Conservation (phyloP, 2,329 filamentous ascomycete species). For the Fusarium beomiforme region DNA sequence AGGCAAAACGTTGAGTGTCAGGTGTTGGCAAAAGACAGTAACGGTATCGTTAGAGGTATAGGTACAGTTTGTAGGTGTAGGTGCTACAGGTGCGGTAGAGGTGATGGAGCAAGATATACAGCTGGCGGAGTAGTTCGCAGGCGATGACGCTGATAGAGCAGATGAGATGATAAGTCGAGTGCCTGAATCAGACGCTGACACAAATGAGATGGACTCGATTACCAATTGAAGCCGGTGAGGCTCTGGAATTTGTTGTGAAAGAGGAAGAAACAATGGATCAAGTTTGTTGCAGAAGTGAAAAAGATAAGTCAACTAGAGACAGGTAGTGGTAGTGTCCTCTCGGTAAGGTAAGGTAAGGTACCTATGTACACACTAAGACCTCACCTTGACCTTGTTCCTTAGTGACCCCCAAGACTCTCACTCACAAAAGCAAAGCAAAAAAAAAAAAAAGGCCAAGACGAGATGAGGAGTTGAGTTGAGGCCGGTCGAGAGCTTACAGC, state of each 20-base stretch:
- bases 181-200: slow-evolving; percentile 1
- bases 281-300: slow-evolving; percentile 21
- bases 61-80: background rate
- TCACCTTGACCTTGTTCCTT: slow-evolving; percentile 20
- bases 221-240: slow-evolving; percentile 25
- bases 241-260: slow-evolving; percentile 27
- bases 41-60: slow-evolving; percentile 13
- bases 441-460: slow-evolving; percentile 1
- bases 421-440: background rate
- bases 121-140: slow-evolving; percentile 21
- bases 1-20: slow-evolving; percentile 34
- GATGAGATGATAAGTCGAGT: background rate
- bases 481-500: slow-evolving; percentile 23
- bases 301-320: slow-evolving; percentile 9
- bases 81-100: slow-evolving; percentile 1
- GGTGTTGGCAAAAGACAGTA: slow-evolving; percentile 28
- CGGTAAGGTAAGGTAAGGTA: background rate
- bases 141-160: slow-evolving; percentile 32
- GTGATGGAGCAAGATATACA: background rate
- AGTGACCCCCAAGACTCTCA: slow-evolving; percentile 2
- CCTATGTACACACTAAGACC: slow-evolving; percentile 8
- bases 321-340: background rate
- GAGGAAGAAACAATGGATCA: slow-evolving; percentile 24
- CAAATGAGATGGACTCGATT: slow-evolving; percentile 5
- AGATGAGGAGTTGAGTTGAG: slow-evolving; percentile 14